A percentile compares a stretch with the other conserved stretches of the same genome.
phyloP scores from a whole-genome alignment of 2,329 filamentous ascomycete genomes.

The Trichoderma sp. region DNA sequence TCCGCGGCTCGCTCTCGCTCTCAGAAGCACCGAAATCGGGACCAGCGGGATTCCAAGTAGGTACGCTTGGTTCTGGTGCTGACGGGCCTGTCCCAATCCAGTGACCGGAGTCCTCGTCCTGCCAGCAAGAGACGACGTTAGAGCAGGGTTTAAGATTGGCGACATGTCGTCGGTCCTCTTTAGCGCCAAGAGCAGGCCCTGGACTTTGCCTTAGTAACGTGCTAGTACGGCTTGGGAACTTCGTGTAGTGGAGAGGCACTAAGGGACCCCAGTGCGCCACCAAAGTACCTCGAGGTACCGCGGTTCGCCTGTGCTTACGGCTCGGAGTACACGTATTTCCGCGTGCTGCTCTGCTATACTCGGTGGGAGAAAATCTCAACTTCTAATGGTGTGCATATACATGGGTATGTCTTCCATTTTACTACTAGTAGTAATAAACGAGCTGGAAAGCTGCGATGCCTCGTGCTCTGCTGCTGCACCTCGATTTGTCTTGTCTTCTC shows the following conservation, averaged over 20 bases:
- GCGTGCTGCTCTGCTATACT: neutral
- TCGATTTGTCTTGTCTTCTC: neutral
- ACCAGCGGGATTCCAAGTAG: neutral
- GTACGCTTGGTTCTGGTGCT: neutral
- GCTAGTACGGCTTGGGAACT: neutral
- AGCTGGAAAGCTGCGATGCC: neutral
- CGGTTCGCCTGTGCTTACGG: neutral
- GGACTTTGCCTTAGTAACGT: neutral
- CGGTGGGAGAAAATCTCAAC: no score
- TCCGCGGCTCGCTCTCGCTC: neutral
- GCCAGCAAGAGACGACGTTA: neutral
- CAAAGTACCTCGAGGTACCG: neutral
- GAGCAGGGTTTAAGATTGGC: slow-evolving; percentile 15
- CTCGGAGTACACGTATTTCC: neutral
- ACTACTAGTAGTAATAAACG: neutral
- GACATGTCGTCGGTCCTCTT: slow-evolving; percentile 7
- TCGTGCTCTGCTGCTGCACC: neutral
- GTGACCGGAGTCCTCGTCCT: neutral
- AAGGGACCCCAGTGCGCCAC: neutral
- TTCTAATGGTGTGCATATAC: no score
- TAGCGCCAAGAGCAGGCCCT: neutral
- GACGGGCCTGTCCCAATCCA: slow-evolving; percentile 7
- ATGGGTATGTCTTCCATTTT: neutral
- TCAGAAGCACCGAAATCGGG: neutral
- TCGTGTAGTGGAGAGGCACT: neutral